A percentile compares a stretch with the other conserved stretches of the same genome.
phyloP scores from a whole-genome alignment of 2,329 filamentous ascomycete genomes.

The Epichloe baconii region DNA sequence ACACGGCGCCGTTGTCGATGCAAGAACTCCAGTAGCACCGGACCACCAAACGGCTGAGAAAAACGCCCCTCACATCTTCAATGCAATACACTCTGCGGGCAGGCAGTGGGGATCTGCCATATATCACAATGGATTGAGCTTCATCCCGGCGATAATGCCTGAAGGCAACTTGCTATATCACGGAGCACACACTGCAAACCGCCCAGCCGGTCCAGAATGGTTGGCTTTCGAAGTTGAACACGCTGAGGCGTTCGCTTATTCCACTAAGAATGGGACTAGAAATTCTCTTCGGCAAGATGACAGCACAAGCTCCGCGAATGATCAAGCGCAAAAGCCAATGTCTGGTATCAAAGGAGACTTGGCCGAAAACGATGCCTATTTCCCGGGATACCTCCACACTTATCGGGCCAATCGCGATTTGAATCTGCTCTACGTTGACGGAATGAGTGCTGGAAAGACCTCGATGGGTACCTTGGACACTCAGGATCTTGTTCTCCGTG shows the following conservation, averaged over 20 bases:
- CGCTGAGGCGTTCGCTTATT: constrained; percentile 47
- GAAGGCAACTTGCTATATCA: constrained; percentile 55
- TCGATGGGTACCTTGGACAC: constrained; percentile 53
- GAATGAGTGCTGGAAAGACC: constrained; percentile 55
- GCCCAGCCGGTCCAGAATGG: constrained; percentile 49
- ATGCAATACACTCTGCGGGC: constrained; percentile 57
- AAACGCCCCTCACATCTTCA: constrained; percentile 57
- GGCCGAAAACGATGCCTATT: not conserved
- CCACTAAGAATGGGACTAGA: not conserved
- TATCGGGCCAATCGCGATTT: constrained; percentile 47
- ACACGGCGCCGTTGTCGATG: not conserved
- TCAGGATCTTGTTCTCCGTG: constrained; percentile 48
- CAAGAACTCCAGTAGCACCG: constrained; percentile 17
- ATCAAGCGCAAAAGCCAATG: constrained; percentile 1
- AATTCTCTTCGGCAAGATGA: not conserved
- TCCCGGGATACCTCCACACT: constrained; percentile 50
- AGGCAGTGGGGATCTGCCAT: constrained; percentile 62
- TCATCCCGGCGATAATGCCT: constrained; percentile 54
- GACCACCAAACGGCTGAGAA: constrained; percentile 24
- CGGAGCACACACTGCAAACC: constrained; percentile 33
- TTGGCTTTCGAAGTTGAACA: constrained; percentile 68
- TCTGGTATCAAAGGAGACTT: not conserved
- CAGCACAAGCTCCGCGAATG: not conserved
- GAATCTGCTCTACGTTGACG: constrained; percentile 55
- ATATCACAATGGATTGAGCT: constrained; percentile 63